Percentiles rank a stretch among this genome's conserved stretches.
Evolutionary conservation across 2,329 filamentous ascomycete species (phyloP).

Genomic region (Aspergillus arachidicola): DNA sequence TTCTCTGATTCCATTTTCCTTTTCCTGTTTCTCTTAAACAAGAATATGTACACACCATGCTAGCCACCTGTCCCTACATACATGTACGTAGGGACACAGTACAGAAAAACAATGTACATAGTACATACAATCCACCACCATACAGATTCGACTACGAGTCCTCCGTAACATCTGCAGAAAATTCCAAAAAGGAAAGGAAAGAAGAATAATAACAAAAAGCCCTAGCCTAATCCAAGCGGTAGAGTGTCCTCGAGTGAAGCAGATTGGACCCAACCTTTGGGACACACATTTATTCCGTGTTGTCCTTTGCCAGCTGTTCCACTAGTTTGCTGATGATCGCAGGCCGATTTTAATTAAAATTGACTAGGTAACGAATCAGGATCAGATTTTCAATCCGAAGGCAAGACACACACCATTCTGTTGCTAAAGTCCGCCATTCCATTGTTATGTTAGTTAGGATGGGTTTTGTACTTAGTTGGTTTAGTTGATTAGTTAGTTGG

Average conservation of each 20-base stretch:
- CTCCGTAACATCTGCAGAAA: not conserved
- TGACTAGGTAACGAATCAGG: constrained; percentile 9
- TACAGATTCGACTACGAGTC: no score
- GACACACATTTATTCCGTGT: constrained; percentile 7
- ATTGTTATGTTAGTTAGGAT: not conserved
- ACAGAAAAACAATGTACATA: not conserved
- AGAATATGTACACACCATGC: not conserved
- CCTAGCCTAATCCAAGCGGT: not conserved
- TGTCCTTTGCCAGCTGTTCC: constrained; percentile 16
- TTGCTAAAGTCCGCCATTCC: constrained; percentile 7
- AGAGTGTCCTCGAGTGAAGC: not conserved
- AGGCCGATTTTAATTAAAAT: constrained; percentile 11
- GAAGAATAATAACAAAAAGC: not conserved
- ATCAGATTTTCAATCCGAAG: not conserved
- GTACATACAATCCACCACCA: not conserved
- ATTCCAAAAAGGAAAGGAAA: not conserved
- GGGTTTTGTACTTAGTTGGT: not conserved
- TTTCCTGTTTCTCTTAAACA: not conserved
- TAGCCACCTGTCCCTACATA: not conserved
- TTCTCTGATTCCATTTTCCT: not conserved
- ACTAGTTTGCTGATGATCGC: constrained; percentile 15
- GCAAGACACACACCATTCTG: not conserved
- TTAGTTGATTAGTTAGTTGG: not conserved
- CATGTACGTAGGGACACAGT: not conserved
- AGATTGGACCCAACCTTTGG: not conserved